Percentiles rank a stretch among this genome's conserved stretches.
phyloP scores from a whole-genome alignment of 75 land plant species.

The Adiantum capillusveneris region DNA sequence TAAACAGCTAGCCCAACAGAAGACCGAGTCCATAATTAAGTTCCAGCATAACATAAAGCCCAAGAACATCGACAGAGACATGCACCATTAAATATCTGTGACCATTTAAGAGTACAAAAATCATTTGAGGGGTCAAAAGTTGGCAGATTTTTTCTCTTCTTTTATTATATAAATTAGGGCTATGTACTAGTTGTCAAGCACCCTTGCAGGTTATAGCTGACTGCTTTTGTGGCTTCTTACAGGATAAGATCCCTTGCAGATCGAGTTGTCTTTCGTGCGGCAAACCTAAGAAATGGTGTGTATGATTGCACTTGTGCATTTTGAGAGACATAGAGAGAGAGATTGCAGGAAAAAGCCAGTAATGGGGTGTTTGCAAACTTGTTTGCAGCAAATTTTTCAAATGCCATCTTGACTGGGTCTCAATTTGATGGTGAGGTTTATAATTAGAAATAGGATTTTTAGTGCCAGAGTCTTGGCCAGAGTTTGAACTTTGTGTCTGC shows the following conservation, averaged over 20 bases:
- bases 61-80: no score
- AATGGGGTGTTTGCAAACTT: neutral
- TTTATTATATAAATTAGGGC: no score
- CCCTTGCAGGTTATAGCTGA: neutral
- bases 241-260: constrained; percentile 21
- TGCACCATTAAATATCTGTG: no score
- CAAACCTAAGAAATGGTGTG: constrained; percentile 22
- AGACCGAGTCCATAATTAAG: no score
- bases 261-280: constrained; percentile 23
- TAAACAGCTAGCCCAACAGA: no score
- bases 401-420: constrained; percentile 21
- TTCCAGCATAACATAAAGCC: no score
- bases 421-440: constrained; percentile 18
- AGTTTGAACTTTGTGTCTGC: neutral
- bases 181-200: no score
- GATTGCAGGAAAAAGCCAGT: no score
- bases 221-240: neutral
- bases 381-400: constrained; percentile 22
- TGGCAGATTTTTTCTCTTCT: no score
- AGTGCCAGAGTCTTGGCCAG: neutral
- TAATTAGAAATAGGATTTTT: neutral
- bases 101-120: no score
- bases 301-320: neutral
- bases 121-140: no score
- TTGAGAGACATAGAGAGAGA: no score